Evolutionary conservation across 345 rosid genomes (phyloP).

Genomic region (Euphorbia pulcherrima): DNA sequence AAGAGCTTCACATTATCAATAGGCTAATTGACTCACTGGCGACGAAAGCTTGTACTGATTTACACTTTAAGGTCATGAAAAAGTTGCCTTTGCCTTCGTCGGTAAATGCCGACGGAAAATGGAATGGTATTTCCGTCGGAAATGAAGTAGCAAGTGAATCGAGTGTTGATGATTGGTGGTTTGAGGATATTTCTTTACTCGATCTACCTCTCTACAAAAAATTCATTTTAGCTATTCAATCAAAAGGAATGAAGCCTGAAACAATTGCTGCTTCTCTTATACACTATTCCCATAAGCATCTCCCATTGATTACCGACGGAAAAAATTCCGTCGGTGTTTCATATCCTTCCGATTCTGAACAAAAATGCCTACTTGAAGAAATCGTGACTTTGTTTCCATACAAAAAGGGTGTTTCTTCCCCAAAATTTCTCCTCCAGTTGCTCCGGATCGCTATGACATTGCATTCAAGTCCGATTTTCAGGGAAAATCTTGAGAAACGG

Average conservation of each 20-base stretch:
- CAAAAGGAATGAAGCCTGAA: slow-evolving; percentile 56
- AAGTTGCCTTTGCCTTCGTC: slow-evolving; percentile 54
- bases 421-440: slow-evolving; percentile 67
- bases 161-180: slow-evolving; percentile 75
- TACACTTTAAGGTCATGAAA: slow-evolving; percentile 13
- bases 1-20: slow-evolving; percentile 65
- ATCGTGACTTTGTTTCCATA: slow-evolving; percentile 65
- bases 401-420: slow-evolving; percentile 42
- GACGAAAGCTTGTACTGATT: slow-evolving; percentile 61
- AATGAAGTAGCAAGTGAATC: slow-evolving; percentile 22
- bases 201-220: slow-evolving; percentile 48
- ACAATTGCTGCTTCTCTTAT: slow-evolving; percentile 57
- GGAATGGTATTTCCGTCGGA: slow-evolving; percentile 67
- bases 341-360: slow-evolving; percentile 40
- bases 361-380: slow-evolving; percentile 65
- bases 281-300: slow-evolving; percentile 59
- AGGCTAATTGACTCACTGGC: slow-evolving; percentile 78
- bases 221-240: slow-evolving; percentile 54
- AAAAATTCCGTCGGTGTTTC: slow-evolving; percentile 19
- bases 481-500: slow-evolving; percentile 65
- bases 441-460: slow-evolving; percentile 69
- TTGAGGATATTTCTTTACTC: slow-evolving; percentile 61
- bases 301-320: slow-evolving; percentile 49
- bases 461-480: slow-evolving; percentile 46
- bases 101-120: slow-evolving; percentile 26